Conservation (phyloP, 495 filamentous ascomycete species). For the Bathelium albidoporum region DNA sequence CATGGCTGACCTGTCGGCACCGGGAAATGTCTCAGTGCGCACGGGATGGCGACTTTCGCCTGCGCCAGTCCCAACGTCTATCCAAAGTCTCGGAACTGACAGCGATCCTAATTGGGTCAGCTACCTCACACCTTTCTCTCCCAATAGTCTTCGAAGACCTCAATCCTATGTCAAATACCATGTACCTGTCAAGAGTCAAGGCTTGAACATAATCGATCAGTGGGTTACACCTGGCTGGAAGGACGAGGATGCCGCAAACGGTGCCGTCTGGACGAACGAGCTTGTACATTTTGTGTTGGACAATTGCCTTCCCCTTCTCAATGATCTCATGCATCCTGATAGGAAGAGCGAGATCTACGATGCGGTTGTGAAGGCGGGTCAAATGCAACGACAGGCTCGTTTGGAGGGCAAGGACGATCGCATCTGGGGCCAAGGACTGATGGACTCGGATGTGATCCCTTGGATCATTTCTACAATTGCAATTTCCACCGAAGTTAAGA, state of each 20-base stretch:
- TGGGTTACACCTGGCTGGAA: neutral
- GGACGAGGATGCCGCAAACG: neutral
- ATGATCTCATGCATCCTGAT: neutral
- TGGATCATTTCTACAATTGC: conserved; percentile 2
- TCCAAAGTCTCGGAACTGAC: neutral
- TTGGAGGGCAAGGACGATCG: neutral
- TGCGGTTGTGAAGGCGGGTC: neutral
- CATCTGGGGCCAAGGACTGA: too few species aligned
- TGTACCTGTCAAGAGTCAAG: neutral
- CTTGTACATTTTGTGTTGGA: neutral
- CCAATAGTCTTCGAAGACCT: neutral
- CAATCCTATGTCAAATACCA: neutral
- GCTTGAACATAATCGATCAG: neutral
- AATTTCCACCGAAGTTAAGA: conserved; percentile 14
- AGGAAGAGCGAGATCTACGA: neutral
- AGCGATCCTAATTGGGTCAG: neutral
- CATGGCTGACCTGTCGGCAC: too few species aligned
- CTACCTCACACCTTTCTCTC: neutral
- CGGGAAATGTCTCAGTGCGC: too few species aligned
- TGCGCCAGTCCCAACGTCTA: neutral
- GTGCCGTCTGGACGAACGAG: neutral
- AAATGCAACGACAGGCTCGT: neutral
- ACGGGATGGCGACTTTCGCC: neutral
- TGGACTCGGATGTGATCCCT: too few species aligned
- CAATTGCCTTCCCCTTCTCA: neutral